A percentile compares a stretch with the other conserved stretches of the same genome.
phyloP scores from a whole-genome alignment of 2,329 filamentous ascomycete species.

The Aschersonia sp. region DNA sequence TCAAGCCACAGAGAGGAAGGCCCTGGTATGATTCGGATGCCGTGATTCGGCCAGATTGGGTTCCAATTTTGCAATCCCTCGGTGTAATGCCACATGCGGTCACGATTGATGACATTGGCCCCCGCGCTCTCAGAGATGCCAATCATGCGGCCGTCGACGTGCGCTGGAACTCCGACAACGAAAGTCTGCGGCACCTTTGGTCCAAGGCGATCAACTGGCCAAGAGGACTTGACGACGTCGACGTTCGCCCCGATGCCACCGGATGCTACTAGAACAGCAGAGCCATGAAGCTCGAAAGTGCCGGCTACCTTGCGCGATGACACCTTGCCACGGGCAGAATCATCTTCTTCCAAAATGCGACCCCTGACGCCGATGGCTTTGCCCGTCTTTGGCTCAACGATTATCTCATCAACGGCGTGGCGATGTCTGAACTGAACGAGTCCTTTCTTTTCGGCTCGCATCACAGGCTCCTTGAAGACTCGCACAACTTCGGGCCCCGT shows the following conservation, averaged over 20 bases:
- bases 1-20: slow-evolving; percentile 50
- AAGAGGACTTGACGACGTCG: slow-evolving; percentile 41
- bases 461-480: slow-evolving; percentile 40
- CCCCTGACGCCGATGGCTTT: slow-evolving; percentile 38
- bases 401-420: slow-evolving; percentile 40
- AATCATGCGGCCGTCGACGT: slow-evolving; percentile 51
- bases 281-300: slow-evolving; percentile 36
- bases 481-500: slow-evolving; percentile 45
- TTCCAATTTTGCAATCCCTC: slow-evolving; percentile 48
- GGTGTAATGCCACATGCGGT: slow-evolving; percentile 54
- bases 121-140: slow-evolving; percentile 37
- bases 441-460: slow-evolving; percentile 34
- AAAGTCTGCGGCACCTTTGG: slow-evolving; percentile 39
- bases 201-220: slow-evolving; percentile 42
- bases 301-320: slow-evolving; percentile 32
- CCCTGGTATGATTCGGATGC: slow-evolving; percentile 44
- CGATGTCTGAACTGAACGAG: slow-evolving; percentile 40
- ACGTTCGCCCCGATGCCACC: slow-evolving; percentile 48
- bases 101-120: slow-evolving; percentile 41
- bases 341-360: slow-evolving; percentile 34
- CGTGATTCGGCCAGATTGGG: slow-evolving; percentile 45
- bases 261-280: slow-evolving; percentile 37
- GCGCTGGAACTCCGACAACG: slow-evolving; percentile 44
- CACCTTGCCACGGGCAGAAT: slow-evolving; percentile 34
- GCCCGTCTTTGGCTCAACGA: slow-evolving; percentile 34